Evolutionary conservation across 2,329 filamentous ascomycete genomes (phyloP).

Genomic region (Aureobasidium sp.): DNA sequence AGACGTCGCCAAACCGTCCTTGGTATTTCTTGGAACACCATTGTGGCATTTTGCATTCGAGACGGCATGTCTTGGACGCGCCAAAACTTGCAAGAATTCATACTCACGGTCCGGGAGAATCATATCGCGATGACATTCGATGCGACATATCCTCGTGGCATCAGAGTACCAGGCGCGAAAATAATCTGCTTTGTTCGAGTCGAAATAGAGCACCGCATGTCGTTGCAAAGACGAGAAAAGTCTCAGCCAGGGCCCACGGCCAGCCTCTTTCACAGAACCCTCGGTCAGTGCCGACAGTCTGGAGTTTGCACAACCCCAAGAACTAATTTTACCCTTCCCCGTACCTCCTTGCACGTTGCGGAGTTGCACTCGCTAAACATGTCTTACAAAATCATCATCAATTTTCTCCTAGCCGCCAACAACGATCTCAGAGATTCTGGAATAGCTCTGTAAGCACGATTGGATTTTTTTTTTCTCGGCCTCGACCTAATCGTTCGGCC

Average conservation of each 20-base stretch:
- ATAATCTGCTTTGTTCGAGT: not conserved
- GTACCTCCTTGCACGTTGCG: slow-evolving; percentile 5
- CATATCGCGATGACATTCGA: too few relatives aligned
- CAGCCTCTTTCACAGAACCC: not conserved
- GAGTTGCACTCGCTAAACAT: slow-evolving; percentile 7
- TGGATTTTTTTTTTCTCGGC: too few relatives aligned
- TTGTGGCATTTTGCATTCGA: not conserved
- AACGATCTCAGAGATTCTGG: not conserved
- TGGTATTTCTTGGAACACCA: slow-evolving; percentile 14
- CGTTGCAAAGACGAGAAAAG: not conserved
- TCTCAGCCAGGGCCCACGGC: not conserved
- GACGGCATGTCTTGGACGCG: slow-evolving; percentile 1
- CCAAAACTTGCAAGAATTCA: slow-evolving; percentile 2
- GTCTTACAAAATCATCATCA: not conserved
- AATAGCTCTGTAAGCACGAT: not conserved
- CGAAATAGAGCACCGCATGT: not conserved
- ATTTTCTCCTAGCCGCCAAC: not conserved
- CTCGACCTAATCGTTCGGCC: not conserved
- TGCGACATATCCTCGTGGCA: not conserved
- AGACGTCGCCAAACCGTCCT: slow-evolving; percentile 12
- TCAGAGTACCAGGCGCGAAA: not conserved
- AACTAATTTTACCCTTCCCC: slow-evolving; percentile 3
- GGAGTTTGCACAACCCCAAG: slow-evolving; percentile 1
- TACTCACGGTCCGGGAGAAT: not conserved
- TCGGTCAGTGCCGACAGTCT: slow-evolving; percentile 8